These are phyloP conservation scores for Waitea zeae DNA, from an alignment of 1,284 basidiomycete genomes.

Conservation along the genomic window DNA sequence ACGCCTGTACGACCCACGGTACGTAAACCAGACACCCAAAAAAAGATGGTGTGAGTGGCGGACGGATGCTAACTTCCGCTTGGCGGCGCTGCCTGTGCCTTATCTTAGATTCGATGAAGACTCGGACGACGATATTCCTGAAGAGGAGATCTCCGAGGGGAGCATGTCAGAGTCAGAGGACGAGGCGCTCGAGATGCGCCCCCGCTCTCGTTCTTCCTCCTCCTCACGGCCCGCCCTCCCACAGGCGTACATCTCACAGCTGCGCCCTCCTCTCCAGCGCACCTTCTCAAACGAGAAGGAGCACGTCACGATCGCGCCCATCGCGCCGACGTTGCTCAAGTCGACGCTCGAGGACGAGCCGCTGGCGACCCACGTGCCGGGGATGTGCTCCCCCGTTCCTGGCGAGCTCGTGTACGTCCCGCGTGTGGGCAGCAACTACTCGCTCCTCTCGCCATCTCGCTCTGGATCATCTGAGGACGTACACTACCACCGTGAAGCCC, in stretches of 20 bases:
- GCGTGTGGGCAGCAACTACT: constrained; percentile 30
- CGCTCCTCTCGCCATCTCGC: constrained; percentile 10
- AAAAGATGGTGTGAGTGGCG: neutral
- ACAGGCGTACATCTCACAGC: constrained; percentile 5
- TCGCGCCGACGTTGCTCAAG: constrained; percentile 88
- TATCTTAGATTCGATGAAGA: constrained; percentile 53
- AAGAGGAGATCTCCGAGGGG: constrained; percentile 16
- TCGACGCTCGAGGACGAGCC: constrained; percentile 32
- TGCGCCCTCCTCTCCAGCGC: constrained; percentile 16
- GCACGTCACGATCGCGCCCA: constrained; percentile 82
- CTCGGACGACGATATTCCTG: constrained; percentile 24
- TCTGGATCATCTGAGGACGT: constrained; percentile 9
- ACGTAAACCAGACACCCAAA: neutral
- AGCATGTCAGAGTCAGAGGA: constrained; percentile 16
- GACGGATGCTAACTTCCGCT: neutral
- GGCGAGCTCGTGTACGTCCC: constrained; percentile 65
- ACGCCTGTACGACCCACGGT: neutral
- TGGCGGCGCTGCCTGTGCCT: too few relatives aligned
- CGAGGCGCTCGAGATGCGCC: constrained; percentile 50
- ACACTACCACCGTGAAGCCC: constrained; percentile 17
- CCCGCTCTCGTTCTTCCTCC: constrained; percentile 21
- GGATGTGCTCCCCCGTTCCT: constrained; percentile 9
- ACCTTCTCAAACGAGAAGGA: constrained; percentile 27
- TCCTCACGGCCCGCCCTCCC: constrained; percentile 10
- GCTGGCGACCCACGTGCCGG: constrained; percentile 8